phyloP scores from a whole-genome alignment of 371 early-diverging fungal genomes.

The Mortierella sp. region DNA sequence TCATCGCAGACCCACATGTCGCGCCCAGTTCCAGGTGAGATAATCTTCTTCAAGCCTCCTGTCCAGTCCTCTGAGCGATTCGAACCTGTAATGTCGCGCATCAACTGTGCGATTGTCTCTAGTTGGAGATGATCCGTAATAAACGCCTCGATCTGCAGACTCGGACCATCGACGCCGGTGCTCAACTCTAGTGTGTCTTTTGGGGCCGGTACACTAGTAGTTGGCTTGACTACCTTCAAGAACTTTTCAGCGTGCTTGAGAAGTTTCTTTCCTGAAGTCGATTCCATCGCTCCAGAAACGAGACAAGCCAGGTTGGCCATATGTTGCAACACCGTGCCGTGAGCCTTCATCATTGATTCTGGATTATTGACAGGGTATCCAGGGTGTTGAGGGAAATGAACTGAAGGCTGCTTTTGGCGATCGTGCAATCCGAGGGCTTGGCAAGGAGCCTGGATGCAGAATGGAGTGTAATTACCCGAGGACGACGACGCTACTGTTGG shows the following conservation, averaged over 20 bases:
- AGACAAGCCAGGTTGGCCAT: constrained; percentile 36
- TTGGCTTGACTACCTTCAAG: constrained; percentile 26
- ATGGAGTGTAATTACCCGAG: constrained; percentile 26
- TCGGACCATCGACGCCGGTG: constrained; percentile 27
- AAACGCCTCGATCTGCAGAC: constrained; percentile 39
- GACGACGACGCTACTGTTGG: constrained; percentile 10
- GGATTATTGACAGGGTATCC: constrained; percentile 37
- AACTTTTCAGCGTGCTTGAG: constrained; percentile 38
- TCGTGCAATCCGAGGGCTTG: constrained; percentile 38
- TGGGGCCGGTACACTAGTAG: constrained; percentile 13
- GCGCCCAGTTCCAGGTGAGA: constrained; percentile 33
- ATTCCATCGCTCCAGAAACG: constrained; percentile 27
- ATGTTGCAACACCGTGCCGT: constrained; percentile 45
- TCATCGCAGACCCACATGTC: constrained; percentile 46
- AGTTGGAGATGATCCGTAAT: constrained; percentile 44
- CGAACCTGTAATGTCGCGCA: constrained; percentile 47
- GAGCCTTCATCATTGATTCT: constrained; percentile 36
- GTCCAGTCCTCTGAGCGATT: constrained; percentile 32
- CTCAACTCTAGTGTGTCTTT: constrained; percentile 21
- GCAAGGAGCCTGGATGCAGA: constrained; percentile 42
- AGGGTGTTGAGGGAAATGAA: constrained; percentile 41
- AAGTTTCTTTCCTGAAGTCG: constrained; percentile 16
- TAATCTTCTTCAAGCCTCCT: constrained; percentile 37
- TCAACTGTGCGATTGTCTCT: constrained; percentile 22
- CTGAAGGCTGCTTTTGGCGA: constrained; percentile 6